Conservation (phyloP, 2,329 filamentous ascomycete species). For the Cladorrhinum sp. region DNA sequence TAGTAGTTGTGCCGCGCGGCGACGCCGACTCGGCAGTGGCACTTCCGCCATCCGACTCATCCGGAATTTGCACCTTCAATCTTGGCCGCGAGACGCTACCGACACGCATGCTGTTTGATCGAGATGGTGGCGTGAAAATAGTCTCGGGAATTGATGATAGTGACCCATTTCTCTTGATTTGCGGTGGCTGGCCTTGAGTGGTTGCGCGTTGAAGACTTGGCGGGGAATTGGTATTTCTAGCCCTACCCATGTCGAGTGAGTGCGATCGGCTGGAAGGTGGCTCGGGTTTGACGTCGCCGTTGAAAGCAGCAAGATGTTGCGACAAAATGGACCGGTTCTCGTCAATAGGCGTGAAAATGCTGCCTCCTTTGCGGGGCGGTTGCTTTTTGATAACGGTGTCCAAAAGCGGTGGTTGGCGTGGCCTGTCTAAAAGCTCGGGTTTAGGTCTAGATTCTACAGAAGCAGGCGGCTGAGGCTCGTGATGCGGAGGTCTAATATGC, state of each 20-base stretch:
- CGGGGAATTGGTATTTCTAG: constrained; percentile 51
- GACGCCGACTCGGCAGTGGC: constrained; percentile 70
- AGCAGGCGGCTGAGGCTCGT: constrained; percentile 50
- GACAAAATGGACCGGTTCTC: constrained; percentile 85
- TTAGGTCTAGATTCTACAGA: constrained; percentile 51
- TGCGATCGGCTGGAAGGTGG: constrained; percentile 51
- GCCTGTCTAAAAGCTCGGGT: constrained; percentile 41
- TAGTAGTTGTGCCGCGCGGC: constrained; percentile 52
- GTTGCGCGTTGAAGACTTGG: constrained; percentile 50
- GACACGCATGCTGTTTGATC: constrained; percentile 72
- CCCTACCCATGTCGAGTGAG: constrained; percentile 61
- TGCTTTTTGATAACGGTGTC: constrained; percentile 60
- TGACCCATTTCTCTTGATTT: constrained; percentile 47
- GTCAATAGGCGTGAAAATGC: constrained; percentile 97
- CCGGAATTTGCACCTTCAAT: constrained; percentile 91
- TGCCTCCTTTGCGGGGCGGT: constrained; percentile 77
- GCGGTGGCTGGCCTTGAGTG: constrained; percentile 43
- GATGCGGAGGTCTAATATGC: constrained; percentile 39
- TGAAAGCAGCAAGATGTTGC: constrained; percentile 72
- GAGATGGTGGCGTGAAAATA: constrained; percentile 66
- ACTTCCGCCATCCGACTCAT: constrained; percentile 71
- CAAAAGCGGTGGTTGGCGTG: constrained; percentile 43
- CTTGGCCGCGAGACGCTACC: constrained; percentile 67
- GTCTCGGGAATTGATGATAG: constrained; percentile 64
- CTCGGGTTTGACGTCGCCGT: constrained; percentile 50